phyloP scores from a whole-genome alignment of 306 rosid species.

The Citrullus mucosospermus region DNA sequence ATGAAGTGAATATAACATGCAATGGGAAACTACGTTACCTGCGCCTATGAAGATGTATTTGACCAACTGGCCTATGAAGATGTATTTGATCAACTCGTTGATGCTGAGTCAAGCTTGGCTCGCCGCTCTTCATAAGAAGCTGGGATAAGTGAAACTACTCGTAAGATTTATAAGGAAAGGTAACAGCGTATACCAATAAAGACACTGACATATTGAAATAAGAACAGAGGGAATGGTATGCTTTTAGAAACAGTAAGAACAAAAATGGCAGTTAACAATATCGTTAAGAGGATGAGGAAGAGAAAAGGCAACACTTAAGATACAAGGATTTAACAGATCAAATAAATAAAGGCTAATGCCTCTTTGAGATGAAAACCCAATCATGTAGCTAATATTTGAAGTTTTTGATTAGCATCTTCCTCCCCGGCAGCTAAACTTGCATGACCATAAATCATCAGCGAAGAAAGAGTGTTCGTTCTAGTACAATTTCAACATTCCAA shows the following conservation, averaged over 20 bases:
- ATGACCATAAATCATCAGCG: neutral
- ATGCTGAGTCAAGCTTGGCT: slow-evolving; percentile 31
- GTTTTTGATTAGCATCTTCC: neutral
- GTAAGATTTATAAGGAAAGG: slow-evolving; percentile 8
- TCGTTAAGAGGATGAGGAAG: neutral
- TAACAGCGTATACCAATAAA: neutral
- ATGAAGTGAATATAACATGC: neutral
- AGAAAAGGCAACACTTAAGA: neutral
- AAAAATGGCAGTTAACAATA: neutral
- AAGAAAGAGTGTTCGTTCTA: neutral
- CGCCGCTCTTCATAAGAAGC: slow-evolving; percentile 85
- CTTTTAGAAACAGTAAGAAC: neutral
- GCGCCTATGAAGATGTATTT: neutral
- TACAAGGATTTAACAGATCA: neutral
- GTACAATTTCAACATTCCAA: neutral
- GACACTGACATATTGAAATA: neutral
- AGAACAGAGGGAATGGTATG: neutral
- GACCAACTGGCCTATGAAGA: neutral
- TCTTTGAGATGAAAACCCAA: neutral
- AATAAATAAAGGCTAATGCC: neutral
- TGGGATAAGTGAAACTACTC: slow-evolving; percentile 16
- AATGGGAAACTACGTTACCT: neutral
- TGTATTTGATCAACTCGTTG: neutral
- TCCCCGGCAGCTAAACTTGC: neutral
- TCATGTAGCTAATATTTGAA: neutral